Percentiles rank a stretch among this genome's conserved stretches.
Conservation (phyloP, 441 rosid genomes). For the Monsonia emarginata region DNA sequence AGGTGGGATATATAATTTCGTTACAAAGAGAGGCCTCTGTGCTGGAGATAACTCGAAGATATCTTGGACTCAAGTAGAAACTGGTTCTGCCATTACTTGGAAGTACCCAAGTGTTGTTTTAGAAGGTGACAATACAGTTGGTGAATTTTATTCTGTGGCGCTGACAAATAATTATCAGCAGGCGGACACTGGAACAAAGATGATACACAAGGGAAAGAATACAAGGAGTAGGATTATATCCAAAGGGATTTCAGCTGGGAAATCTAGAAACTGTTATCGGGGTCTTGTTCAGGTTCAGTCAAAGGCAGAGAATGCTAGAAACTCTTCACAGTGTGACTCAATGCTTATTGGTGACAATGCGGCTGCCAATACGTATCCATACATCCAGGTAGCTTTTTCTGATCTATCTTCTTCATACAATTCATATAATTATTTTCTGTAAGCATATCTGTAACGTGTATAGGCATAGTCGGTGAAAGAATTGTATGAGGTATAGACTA, state of each 20-base stretch:
- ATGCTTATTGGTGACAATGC: constrained; percentile 91
- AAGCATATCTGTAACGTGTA: background rate
- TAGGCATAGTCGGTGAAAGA: background rate
- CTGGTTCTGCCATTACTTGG: constrained; percentile 89
- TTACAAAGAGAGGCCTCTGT: constrained; percentile 81
- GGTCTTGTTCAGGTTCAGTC: constrained; percentile 92
- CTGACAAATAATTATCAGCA: constrained; percentile 82
- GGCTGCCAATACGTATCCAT: constrained; percentile 96
- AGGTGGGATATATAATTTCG: constrained; percentile 87
- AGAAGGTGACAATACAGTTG: constrained; percentile 76
- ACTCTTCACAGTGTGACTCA: constrained; percentile 83
- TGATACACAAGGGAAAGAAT: constrained; percentile 91
- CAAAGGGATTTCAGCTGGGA: constrained; percentile 79
- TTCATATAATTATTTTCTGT: background rate
- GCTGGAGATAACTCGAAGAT: constrained; percentile 69
- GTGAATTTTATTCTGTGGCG: constrained; percentile 87
- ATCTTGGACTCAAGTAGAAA: constrained; percentile 97
- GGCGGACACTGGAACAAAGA: constrained; percentile 93
- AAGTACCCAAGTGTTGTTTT: constrained; percentile 85
- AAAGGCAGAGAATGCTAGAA: constrained; percentile 75
- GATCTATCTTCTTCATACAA: background rate
- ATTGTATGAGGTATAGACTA: background rate
- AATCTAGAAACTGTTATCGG: constrained; percentile 79
- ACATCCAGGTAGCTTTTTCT: constrained; percentile 56
- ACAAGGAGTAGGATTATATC: constrained; percentile 81